These are phyloP conservation scores for Firmiana major DNA, from an alignment of 345 rosid genomes.

Conservation along the genomic window DNA sequence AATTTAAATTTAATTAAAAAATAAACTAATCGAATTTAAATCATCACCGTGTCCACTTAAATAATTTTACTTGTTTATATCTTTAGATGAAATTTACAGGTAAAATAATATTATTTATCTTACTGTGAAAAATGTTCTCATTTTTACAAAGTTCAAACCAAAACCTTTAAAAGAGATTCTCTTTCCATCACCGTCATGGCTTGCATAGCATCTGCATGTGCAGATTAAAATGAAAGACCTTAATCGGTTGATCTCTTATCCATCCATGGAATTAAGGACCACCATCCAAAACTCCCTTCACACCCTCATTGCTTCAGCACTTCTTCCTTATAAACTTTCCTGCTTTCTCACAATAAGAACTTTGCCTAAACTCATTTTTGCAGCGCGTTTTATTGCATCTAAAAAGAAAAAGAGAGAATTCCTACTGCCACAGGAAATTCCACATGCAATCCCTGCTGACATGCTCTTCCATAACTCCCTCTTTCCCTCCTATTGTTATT, in stretches of 20 bases:
- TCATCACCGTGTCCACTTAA: no score
- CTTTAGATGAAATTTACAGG: no score
- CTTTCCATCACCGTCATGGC: not conserved
- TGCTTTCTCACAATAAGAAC: not conserved
- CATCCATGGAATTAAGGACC: slow-evolving; percentile 4
- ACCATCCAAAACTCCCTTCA: not conserved
- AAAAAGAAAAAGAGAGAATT: not conserved
- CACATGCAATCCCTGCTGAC: slow-evolving; percentile 15
- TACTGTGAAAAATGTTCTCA: no score
- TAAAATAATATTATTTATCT: no score
- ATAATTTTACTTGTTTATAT: no score
- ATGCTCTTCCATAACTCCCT: slow-evolving; percentile 5
- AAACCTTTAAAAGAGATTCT: not conserved
- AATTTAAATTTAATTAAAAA: no score
- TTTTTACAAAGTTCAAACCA: no score
- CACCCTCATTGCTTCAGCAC: not conserved
- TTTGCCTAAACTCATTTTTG: not conserved
- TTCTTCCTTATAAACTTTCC: not conserved
- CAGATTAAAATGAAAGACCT: not conserved
- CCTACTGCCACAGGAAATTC: not conserved
- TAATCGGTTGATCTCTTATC: slow-evolving; percentile 8
- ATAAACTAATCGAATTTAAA: no score
- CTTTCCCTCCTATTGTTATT: not conserved
- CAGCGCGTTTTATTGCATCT: not conserved
- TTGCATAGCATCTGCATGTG: not conserved